These are phyloP conservation scores for Cyberlindnera mrakii DNA, from an alignment of 805 yeast genomes.

Conservation along the genomic window DNA sequence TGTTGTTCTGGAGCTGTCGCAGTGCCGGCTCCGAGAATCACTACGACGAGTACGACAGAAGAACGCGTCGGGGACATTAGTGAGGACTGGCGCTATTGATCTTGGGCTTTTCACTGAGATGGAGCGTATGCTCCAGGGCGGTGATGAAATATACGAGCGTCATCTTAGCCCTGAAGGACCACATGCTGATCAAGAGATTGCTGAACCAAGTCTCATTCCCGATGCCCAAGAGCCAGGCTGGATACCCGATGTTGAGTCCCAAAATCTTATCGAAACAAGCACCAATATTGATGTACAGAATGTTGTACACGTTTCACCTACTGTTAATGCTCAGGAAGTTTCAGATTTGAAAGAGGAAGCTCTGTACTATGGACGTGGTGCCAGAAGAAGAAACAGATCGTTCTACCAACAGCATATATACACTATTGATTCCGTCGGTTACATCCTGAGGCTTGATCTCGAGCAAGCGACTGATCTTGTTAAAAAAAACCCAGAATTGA, in stretches of 20 bases:
- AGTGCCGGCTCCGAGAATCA: not conserved
- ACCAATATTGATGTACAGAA: no score
- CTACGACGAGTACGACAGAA: no score
- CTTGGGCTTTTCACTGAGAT: conserved; percentile 6
- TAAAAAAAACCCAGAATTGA: conserved; percentile 16
- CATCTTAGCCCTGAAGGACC: no score
- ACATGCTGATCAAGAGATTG: no score
- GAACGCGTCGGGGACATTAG: not conserved
- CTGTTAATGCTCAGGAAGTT: not conserved
- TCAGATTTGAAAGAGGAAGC: not conserved
- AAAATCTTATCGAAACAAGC: no score
- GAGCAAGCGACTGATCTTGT: conserved; percentile 20
- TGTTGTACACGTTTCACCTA: not conserved
- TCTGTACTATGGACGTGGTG: conserved; percentile 5
- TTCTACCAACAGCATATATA: conserved; percentile 23
- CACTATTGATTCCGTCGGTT: conserved; percentile 21
- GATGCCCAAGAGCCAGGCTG: no score
- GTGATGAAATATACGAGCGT: no score
- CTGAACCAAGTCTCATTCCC: no score
- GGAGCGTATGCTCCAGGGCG: not conserved
- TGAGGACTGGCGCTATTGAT: not conserved
- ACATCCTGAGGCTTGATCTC: conserved; percentile 11
- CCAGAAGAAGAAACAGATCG: conserved; percentile 15
- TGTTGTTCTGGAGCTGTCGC: conserved; percentile 5
- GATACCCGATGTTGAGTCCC: no score